These are phyloP conservation scores for Globisporangium recalcitrans DNA, from an alignment of 352 stramenopile species.

Conservation along the genomic window DNA sequence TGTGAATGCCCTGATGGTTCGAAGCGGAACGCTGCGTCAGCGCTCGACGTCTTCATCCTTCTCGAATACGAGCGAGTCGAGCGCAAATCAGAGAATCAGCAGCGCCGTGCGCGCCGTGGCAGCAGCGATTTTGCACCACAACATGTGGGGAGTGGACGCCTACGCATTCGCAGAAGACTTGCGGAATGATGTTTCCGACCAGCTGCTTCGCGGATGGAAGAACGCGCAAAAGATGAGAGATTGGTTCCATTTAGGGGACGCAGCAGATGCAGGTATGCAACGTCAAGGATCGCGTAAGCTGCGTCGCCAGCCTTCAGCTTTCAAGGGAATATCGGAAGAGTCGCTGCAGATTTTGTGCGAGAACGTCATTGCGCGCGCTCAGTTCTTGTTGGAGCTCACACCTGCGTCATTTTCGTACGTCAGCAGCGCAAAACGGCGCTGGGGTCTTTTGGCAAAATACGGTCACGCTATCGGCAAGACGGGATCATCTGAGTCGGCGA, in stretches of 20 bases:
- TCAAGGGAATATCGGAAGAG: constrained; percentile 69
- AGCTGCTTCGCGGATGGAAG: constrained; percentile 69
- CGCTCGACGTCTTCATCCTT: constrained; percentile 24
- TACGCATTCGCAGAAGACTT: constrained; percentile 61
- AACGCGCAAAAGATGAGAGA: constrained; percentile 86
- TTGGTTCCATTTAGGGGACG: constrained; percentile 82
- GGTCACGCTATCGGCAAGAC: constrained; percentile 49
- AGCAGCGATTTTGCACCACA: constrained; percentile 82
- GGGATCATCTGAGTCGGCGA: constrained; percentile 35
- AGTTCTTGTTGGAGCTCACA: constrained; percentile 67
- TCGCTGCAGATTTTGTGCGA: constrained; percentile 56
- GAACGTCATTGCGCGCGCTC: constrained; percentile 69
- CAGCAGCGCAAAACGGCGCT: constrained; percentile 59
- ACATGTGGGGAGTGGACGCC: constrained; percentile 85
- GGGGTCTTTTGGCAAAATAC: constrained; percentile 69
- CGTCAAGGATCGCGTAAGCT: constrained; percentile 30
- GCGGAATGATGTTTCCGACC: constrained; percentile 51
- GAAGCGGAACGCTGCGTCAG: constrained; percentile 20
- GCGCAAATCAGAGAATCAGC: constrained; percentile 37
- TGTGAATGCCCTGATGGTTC: constrained; percentile 33
- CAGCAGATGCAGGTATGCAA: constrained; percentile 47
- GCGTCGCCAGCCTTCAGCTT: constrained; percentile 67
- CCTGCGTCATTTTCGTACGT: constrained; percentile 76
- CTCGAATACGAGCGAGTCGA: constrained; percentile 29
- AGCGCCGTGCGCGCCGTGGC: constrained; percentile 59